Evolutionary conservation across 495 filamentous ascomycete species (phyloP).

Genomic region (Choiromyces venosus): DNA sequence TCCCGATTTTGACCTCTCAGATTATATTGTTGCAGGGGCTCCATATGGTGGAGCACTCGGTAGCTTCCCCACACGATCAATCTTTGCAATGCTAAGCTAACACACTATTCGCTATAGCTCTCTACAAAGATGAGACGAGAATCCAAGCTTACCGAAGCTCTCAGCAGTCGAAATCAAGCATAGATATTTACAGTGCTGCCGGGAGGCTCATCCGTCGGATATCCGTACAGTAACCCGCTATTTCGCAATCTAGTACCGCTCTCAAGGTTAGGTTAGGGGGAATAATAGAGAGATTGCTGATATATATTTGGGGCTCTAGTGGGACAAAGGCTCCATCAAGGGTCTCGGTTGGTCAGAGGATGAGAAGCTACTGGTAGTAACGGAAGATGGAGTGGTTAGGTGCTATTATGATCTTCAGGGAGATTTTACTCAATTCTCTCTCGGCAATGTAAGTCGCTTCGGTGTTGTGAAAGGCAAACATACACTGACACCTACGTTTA

Average conservation of each 20-base stretch:
- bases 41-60: conserved; percentile 77
- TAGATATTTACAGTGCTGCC: conserved; percentile 90
- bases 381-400: conserved; percentile 81
- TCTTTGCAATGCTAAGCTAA: conserved; percentile 5
- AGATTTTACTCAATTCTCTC: conserved; percentile 92
- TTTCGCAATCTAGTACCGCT: conserved; percentile 1
- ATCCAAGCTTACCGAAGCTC: conserved; percentile 65
- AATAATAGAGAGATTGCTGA: conserved; percentile 4
- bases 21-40: conserved; percentile 85
- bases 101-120: conserved; percentile 50
- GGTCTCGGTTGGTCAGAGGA: conserved; percentile 96
- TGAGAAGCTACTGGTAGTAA: conserved; percentile 83
- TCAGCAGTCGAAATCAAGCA: conserved; percentile 68
- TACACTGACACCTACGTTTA: conserved; percentile 36
- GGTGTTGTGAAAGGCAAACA: neutral
- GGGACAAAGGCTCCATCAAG: conserved; percentile 85
- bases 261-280: neutral
- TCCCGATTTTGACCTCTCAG: conserved; percentile 86
- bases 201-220: conserved; percentile 74
- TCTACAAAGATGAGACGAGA: conserved; percentile 74
- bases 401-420: conserved; percentile 88
- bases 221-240: conserved; percentile 48
- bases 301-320: conserved; percentile 47
- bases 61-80: conserved; percentile 7
- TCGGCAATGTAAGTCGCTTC: conserved; percentile 63